A percentile compares a stretch with the other conserved stretches of the same genome.
phyloP scores from a whole-genome alignment of 306 rosid species.

The Cicer bijugum region DNA sequence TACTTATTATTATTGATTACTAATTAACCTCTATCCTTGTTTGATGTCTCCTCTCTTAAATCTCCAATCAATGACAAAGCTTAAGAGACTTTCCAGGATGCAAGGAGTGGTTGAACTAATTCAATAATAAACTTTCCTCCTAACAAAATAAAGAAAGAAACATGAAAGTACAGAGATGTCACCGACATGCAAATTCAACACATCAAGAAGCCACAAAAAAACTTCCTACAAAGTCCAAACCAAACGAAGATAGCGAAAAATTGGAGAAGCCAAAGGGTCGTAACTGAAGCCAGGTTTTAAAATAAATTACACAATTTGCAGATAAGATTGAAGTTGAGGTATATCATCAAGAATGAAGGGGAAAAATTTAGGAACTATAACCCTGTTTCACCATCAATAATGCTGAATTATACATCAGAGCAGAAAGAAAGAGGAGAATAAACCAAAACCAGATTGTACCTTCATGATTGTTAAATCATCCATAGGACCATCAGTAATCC shows the following conservation, averaged over 20 bases:
- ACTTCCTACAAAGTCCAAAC: slow-evolving; percentile 12
- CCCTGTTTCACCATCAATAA: neutral
- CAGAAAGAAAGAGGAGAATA: slow-evolving; percentile 25
- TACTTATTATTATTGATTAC: neutral
- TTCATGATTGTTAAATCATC: slow-evolving; percentile 94
- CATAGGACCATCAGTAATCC: slow-evolving; percentile 82
- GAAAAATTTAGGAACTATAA: neutral
- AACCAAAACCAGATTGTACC: slow-evolving; percentile 55
- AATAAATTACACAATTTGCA: slow-evolving; percentile 21
- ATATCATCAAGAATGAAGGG: slow-evolving; percentile 21
- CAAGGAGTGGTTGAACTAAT: slow-evolving; percentile 9
- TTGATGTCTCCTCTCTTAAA: neutral
- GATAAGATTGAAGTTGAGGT: slow-evolving; percentile 11
- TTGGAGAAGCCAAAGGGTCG: neutral
- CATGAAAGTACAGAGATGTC: neutral
- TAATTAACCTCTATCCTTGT: neutral
- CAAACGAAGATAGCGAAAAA: neutral
- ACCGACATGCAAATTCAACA: slow-evolving; percentile 13
- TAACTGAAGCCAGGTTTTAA: neutral
- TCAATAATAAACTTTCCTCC: slow-evolving; percentile 1
- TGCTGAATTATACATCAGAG: slow-evolving; percentile 32
- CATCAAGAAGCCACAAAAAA: neutral
- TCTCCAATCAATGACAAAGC: slow-evolving; percentile 2
- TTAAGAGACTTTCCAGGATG: slow-evolving; percentile 2
- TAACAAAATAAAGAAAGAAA: neutral